Evolutionary conservation across 2,329 filamentous ascomycete species (phyloP).

Genomic region (Nothophaeocryptopus gaeumannii): DNA sequence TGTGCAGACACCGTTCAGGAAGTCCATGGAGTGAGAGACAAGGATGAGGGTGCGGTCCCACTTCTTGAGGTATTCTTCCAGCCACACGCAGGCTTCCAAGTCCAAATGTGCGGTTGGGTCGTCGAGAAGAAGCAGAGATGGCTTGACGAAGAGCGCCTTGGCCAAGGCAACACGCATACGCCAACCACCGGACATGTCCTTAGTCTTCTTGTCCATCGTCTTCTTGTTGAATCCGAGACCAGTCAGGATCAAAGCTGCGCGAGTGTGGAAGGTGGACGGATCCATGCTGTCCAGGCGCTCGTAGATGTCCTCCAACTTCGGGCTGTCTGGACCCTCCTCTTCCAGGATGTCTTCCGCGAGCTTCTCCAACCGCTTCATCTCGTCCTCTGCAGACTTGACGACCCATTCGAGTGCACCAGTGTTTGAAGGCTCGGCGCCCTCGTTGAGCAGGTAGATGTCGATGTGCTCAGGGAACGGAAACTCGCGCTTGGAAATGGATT

Average conservation of each 20-base stretch:
- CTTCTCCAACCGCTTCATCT: slow-evolving; percentile 86
- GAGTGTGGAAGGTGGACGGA: slow-evolving; percentile 91
- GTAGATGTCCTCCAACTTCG: slow-evolving; percentile 88
- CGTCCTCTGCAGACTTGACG: slow-evolving; percentile 86
- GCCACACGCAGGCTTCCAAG: slow-evolving; percentile 98
- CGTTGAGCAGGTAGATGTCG: slow-evolving; percentile 97
- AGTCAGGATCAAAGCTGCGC: slow-evolving; percentile 92
- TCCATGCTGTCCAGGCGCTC: slow-evolving; percentile 99
- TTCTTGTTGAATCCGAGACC: slow-evolving; percentile 99
- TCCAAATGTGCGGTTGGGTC: slow-evolving; percentile 99
- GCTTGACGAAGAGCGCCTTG: slow-evolving; percentile 98
- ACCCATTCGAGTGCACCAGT: slow-evolving; percentile 96
- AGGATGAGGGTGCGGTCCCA: slow-evolving; percentile 97
- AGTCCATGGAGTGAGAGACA: slow-evolving; percentile 97
- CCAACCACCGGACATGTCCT: slow-evolving; percentile 99
- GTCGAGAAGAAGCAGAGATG: slow-evolving; percentile 89
- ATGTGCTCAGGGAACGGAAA: slow-evolving; percentile 94
- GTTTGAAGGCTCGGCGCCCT: slow-evolving; percentile 86
- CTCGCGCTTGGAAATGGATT: slow-evolving; percentile 89
- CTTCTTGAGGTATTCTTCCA: slow-evolving; percentile 99
- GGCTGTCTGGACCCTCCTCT: slow-evolving; percentile 85
- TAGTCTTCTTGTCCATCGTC: slow-evolving; percentile 98
- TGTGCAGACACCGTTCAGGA: slow-evolving; percentile 96
- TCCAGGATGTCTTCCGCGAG: slow-evolving; percentile 88
- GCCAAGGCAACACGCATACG: slow-evolving; percentile 97